Evolutionary conservation across 2,329 filamentous ascomycete species (phyloP), one percentile per base, ranked within the genome.

Genomic region (Cercospora sesami): DNA sequence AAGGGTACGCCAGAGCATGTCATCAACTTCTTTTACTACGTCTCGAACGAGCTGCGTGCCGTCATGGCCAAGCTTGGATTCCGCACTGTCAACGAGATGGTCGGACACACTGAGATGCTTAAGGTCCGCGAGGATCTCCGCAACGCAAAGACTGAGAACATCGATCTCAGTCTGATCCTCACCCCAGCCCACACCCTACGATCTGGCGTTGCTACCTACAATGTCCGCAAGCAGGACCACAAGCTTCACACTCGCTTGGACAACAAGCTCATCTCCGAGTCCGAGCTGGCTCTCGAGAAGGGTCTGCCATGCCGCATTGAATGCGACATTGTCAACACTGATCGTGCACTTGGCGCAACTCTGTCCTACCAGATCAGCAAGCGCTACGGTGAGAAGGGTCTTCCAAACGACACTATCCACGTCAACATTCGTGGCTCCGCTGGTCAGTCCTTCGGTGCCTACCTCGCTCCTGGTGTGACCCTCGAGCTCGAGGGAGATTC

Each of bases 1-100:
- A 85, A 89, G 73, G 94, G 94, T 70, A 94, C 92, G 0, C 94
- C 94, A 10, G 94, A 98, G 82, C 93, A 97, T 75, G 94, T 97
- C 67, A 97, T 98, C 81, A 98, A 97, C 86, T 97, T 97, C 85
- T 97, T 97, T 83, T 98, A 97, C 84, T 98, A 97, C 77, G 86
- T 98, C 63, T 91, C 94, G 74, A 98, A 98, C 78, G 94, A 98
- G 83, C 88, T 98, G 67, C 90, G 94, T 78, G 93, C 94, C 39
- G 96, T 98, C 81, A 97, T 98, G 94, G 94, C 94, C 61, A 93
- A 91, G 82, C 89, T 97, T 75, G 94, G 94, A 73, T 93, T 96
- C 87, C 90, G 94, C 72, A 96, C 92, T 69, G 91, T 98, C 79
- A 98, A 97, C 78, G 94, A 98, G 80, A 97, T 97, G 94, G 92